These are phyloP conservation scores for Verticillium longisporum DNA, from an alignment of 2,329 filamentous ascomycete species.

Conservation along the genomic window DNA sequence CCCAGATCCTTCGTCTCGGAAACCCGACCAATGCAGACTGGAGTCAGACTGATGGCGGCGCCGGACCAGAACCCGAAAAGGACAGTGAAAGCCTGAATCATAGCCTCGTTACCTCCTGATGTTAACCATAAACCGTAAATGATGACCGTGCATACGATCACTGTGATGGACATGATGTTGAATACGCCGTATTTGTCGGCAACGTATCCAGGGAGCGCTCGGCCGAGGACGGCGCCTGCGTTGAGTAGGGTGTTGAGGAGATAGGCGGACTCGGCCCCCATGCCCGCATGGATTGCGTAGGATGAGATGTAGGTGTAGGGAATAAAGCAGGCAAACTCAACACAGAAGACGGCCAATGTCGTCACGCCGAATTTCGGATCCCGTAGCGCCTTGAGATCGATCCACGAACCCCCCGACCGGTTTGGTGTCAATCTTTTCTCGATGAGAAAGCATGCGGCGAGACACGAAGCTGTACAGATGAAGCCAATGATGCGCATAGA, in stretches of 20 bases:
- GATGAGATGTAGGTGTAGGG: constrained; percentile 64
- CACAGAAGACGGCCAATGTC: constrained; percentile 47
- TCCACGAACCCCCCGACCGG: constrained; percentile 31
- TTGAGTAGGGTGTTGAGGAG: constrained; percentile 66
- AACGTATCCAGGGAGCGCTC: constrained; percentile 59
- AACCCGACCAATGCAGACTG: constrained; percentile 65
- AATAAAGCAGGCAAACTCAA: constrained; percentile 56
- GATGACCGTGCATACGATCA: constrained; percentile 33
- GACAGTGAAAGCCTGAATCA: constrained; percentile 54
- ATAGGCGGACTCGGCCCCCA: constrained; percentile 51
- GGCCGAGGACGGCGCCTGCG: constrained; percentile 59
- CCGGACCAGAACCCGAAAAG: constrained; percentile 67
- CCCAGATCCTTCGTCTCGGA: constrained; percentile 65
- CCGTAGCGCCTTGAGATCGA: constrained; percentile 44
- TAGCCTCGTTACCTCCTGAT: constrained; percentile 30
- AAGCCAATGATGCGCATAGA: constrained; percentile 21
- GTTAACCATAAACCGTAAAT: constrained; percentile 59
- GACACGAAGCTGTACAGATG: constrained; percentile 13
- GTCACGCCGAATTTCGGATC: constrained; percentile 44
- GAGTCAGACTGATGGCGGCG: constrained; percentile 61
- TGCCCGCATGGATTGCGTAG: constrained; percentile 50
- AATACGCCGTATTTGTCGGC: constrained; percentile 64
- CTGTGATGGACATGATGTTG: constrained; percentile 59
- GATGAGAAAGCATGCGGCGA: constrained; percentile 21
- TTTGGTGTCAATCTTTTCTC: constrained; percentile 41